phyloP scores from a whole-genome alignment of 768 basidiomycete species.

The Scleroderma bovista region DNA sequence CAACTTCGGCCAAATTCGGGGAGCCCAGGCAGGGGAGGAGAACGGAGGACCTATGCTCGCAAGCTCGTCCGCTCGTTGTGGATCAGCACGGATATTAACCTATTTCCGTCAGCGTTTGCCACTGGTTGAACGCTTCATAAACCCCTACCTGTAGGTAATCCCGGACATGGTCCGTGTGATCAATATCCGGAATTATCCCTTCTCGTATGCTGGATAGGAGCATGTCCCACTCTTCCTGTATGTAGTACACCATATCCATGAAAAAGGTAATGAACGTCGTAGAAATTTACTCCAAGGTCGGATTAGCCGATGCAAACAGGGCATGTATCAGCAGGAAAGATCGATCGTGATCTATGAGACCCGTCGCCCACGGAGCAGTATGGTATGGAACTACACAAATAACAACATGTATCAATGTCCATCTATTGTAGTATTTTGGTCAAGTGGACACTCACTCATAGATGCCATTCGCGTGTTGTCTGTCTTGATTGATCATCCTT shows the following conservation, averaged over 20 bases:
- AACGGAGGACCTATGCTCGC: constrained; percentile 9
- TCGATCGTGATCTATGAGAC: constrained; percentile 7
- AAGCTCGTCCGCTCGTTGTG: constrained; percentile 16
- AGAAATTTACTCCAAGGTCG: background rate
- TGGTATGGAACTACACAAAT: constrained; percentile 7
- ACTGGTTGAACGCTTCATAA: background rate
- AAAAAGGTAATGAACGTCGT: constrained; percentile 7
- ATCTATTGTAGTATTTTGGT: background rate
- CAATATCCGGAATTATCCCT: constrained; percentile 12
- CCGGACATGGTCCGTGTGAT: constrained; percentile 9
- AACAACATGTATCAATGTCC: background rate
- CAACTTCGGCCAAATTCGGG: constrained; percentile 13
- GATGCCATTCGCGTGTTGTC: background rate
- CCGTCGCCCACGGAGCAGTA: constrained; percentile 13
- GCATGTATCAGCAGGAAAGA: constrained; percentile 19
- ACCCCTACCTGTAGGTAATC: constrained; percentile 11
- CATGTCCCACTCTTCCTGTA: constrained; percentile 13
- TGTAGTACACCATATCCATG: constrained; percentile 8
- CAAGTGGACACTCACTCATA: background rate
- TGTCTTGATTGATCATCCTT: background rate
- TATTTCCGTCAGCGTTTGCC: background rate
- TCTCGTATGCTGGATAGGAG: constrained; percentile 12
- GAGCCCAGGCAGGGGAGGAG: constrained; percentile 11
- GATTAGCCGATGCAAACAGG: constrained; percentile 12
- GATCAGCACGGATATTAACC: constrained; percentile 5